A percentile compares a stretch with the other conserved stretches of the same genome.
Evolutionary conservation across 441 rosid genomes (phyloP).

Genomic region (Capsella rubella): DNA sequence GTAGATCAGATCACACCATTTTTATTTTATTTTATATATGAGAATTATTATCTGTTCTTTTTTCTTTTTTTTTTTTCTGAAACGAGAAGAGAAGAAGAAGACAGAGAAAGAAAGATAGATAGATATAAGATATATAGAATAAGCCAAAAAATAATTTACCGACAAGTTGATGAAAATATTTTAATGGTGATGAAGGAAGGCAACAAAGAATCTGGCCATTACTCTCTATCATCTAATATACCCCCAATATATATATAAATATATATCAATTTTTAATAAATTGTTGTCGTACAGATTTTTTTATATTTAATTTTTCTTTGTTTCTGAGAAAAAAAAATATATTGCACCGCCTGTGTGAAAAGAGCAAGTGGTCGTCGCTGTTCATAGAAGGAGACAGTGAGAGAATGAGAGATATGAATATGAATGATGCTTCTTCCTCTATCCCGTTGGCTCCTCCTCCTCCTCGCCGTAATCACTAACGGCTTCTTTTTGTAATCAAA

Average conservation of each 20-base stretch:
- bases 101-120: conserved; percentile 29
- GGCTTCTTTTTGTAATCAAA: conserved; percentile 25
- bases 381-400: conserved; percentile 38
- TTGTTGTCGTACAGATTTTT: conserved; percentile 21
- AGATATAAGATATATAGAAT: conserved; percentile 29
- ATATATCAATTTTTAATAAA: background rate
- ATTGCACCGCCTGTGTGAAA: conserved; percentile 43
- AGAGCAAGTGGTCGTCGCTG: conserved; percentile 40
- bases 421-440: background rate
- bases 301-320: background rate
- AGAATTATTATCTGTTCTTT: too few species aligned
- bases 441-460: conserved; percentile 39
- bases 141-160: conserved; percentile 51
- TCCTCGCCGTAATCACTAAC: conserved; percentile 47
- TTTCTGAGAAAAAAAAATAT: conserved; percentile 2
- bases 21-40: background rate
- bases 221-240: background rate
- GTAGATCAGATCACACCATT: conserved; percentile 46
- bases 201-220: conserved; percentile 44
- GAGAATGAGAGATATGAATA: background rate
- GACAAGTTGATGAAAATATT: conserved; percentile 56
- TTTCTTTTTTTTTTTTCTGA: too few species aligned
- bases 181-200: conserved; percentile 34
- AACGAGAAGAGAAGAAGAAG: conserved; percentile 19
- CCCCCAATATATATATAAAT: background rate